Conservation (phyloP, 495 filamentous ascomycete genomes). For the Penicillium fimorum region DNA sequence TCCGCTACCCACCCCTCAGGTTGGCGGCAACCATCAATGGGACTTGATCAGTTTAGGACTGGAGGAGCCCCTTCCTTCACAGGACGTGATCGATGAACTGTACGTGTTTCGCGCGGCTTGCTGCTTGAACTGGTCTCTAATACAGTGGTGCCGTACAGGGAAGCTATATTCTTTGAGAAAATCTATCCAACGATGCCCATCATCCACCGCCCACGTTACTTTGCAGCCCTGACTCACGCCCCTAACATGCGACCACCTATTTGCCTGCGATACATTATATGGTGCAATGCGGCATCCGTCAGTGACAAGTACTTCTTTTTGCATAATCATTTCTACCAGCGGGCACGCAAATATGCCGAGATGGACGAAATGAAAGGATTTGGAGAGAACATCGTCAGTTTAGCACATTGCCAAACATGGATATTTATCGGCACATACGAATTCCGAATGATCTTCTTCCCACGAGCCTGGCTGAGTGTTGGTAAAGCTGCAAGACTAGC, state of each 20-base stretch:
- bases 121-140: constrained; percentile 11
- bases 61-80: constrained; percentile 84
- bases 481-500: constrained; percentile 73
- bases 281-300: constrained; percentile 81
- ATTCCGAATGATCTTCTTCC: constrained; percentile 98
- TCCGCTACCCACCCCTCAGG: constrained; percentile 28
- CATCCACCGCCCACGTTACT: constrained; percentile 83
- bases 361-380: constrained; percentile 89
- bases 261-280: constrained; percentile 88
- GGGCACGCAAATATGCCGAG: constrained; percentile 86
- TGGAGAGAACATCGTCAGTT: constrained; percentile 79
- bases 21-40: constrained; percentile 58
- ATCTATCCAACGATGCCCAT: constrained; percentile 82
- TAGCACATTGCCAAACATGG: constrained; percentile 82
- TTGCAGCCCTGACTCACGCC: constrained; percentile 79
- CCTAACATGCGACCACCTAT: constrained; percentile 85
- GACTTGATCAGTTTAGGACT: constrained; percentile 93
- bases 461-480: constrained; percentile 89
- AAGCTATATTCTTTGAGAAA: constrained; percentile 87
- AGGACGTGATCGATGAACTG: constrained; percentile 89
- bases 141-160: constrained; percentile 42
- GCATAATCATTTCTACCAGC: constrained; percentile 81
- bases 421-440: constrained; percentile 78
- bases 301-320: constrained; percentile 75
- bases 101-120: constrained; percentile 42